Percentiles rank a stretch among this genome's conserved stretches.
These are phyloP conservation scores for Yarrowia galli DNA, from an alignment of 1,139 yeast genomes.

Conservation along the genomic window DNA sequence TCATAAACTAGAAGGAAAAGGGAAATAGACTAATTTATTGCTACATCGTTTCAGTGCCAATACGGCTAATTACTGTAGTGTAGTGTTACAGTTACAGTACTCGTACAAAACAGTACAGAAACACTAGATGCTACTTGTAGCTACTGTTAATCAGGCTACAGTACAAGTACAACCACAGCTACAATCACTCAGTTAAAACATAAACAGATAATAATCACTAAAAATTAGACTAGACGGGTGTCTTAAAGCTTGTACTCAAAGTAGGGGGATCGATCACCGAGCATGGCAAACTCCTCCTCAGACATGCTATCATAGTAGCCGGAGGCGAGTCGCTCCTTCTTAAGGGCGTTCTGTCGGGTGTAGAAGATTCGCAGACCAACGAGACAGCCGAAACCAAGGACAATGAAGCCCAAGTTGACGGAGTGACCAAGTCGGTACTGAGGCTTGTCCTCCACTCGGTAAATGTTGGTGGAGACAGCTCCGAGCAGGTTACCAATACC, in stretches of 20 bases:
- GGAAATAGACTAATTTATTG: neutral
- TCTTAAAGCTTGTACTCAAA: constrained; percentile 35
- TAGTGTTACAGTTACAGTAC: no score
- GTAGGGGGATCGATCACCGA: constrained; percentile 50
- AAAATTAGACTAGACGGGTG: neutral
- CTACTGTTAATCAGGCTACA: no score
- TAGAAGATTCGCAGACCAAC: constrained; percentile 43
- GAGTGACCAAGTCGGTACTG: constrained; percentile 50
- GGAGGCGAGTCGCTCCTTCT: constrained; percentile 43
- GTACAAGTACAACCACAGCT: neutral
- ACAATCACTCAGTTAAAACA: neutral
- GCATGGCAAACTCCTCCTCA: constrained; percentile 46
- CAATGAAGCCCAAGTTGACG: constrained; percentile 44
- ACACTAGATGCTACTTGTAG: no score
- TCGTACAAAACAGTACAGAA: no score
- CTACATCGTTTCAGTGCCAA: no score
- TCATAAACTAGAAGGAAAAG: neutral
- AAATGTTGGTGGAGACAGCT: constrained; percentile 52
- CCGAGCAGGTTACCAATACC: constrained; percentile 56
- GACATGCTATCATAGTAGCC: constrained; percentile 49
- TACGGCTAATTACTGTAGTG: no score
- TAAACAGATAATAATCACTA: constrained; percentile 20
- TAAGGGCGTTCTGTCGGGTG: constrained; percentile 45
- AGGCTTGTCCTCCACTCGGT: constrained; percentile 50
- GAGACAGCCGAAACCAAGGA: constrained; percentile 42